Evolutionary conservation across 1,284 basidiomycete species (phyloP).

Genomic region (Apiotrichum brassicae): DNA sequence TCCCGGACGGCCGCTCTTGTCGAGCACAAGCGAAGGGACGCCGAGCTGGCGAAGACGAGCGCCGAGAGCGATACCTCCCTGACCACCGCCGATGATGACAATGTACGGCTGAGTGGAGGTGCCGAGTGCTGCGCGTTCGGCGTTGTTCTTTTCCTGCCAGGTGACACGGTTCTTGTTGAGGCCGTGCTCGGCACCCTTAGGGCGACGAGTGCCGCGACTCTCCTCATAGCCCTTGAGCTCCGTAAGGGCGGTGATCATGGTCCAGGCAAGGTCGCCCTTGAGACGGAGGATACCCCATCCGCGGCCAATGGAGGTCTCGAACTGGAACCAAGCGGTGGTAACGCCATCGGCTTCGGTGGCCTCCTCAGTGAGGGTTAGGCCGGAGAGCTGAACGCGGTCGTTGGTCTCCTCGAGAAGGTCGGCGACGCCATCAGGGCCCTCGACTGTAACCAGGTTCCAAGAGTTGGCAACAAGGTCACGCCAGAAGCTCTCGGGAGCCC

Average conservation of each 20-base stretch:
- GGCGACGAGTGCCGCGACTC: constrained; percentile 12
- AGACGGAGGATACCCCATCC: constrained; percentile 25
- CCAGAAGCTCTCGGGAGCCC: constrained; percentile 49
- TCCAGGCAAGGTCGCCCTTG: constrained; percentile 52
- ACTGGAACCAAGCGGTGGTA: constrained; percentile 23
- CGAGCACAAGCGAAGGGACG: constrained; percentile 41
- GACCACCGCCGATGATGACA: constrained; percentile 24
- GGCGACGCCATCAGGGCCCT: constrained; percentile 41
- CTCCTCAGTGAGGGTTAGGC: constrained; percentile 9
- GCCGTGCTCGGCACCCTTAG: constrained; percentile 16
- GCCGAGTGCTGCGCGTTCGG: constrained; percentile 15
- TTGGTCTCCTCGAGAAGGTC: constrained; percentile 10
- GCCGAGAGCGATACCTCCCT: constrained; percentile 28
- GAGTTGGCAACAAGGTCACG: constrained; percentile 59
- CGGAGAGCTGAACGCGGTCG: constrained; percentile 4
- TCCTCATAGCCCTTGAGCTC: constrained; percentile 52
- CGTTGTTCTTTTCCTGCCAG: constrained; percentile 28
- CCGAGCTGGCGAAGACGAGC: constrained; percentile 46
- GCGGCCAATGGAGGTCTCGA: constrained; percentile 46
- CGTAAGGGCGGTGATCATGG: constrained; percentile 55
- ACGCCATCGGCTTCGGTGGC: constrained; percentile 29
- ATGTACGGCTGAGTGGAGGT: constrained; percentile 23
- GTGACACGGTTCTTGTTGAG: constrained; percentile 18
- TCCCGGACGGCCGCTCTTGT: constrained; percentile 40
- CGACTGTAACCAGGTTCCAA: constrained; percentile 59